Conservation (phyloP, 768 basidiomycete species). For the Kwoniella dejecticola region DNA sequence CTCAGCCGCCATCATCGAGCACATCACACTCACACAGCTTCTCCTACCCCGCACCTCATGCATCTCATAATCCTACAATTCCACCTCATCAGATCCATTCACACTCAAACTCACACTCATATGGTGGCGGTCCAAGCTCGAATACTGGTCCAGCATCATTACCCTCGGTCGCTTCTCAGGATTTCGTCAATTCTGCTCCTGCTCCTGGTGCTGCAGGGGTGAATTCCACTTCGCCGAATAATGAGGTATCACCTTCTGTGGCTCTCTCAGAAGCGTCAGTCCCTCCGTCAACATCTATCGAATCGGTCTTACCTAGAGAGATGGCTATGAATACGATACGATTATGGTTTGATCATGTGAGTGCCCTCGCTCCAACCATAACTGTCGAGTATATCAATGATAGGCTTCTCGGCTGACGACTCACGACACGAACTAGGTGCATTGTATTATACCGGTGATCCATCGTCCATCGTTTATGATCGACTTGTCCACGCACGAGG, state of each 20-base stretch:
- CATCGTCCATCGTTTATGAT: constrained; percentile 35
- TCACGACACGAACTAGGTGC: constrained; percentile 18
- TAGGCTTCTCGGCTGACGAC: background rate
- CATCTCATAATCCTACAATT: background rate
- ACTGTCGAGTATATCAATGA: no score
- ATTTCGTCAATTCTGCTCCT: constrained; percentile 5
- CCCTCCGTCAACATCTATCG: constrained; percentile 25
- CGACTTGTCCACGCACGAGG: constrained; percentile 24
- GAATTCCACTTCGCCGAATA: constrained; percentile 16
- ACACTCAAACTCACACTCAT: background rate
- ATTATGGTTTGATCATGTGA: constrained; percentile 35
- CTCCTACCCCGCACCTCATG: background rate
- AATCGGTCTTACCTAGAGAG: constrained; percentile 30
- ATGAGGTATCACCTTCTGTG: constrained; percentile 17
- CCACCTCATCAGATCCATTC: constrained; percentile 2
- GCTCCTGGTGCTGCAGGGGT: constrained; percentile 4
- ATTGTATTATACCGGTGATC: constrained; percentile 36
- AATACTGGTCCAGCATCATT: background rate
- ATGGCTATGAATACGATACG: constrained; percentile 30
- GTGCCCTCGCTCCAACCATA: no score
- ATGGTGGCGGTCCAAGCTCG: no score
- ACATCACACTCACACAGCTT: background rate
- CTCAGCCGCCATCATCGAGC: background rate
- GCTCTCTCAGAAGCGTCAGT: constrained; percentile 19
- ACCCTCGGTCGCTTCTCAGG: constrained; percentile 9